Evolutionary conservation across 2,329 filamentous ascomycete genomes (phyloP), one percentile per base, ranked within the genome.

Genomic region (Daldinia sp.): DNA sequence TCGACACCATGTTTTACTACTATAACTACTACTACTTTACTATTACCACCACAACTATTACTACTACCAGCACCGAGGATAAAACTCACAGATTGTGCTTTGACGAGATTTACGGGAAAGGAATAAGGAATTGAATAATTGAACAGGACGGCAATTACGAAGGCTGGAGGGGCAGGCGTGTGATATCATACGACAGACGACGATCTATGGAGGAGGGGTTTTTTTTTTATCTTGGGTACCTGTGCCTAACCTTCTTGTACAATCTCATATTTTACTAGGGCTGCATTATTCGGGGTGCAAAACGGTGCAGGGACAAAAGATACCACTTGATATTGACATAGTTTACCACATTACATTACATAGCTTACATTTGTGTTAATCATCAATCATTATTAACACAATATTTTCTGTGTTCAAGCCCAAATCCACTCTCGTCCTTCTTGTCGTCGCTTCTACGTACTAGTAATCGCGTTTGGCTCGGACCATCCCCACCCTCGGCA

Each of bases 321-420:
- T 70, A 70, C 68, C 68, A 68, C 65, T 70, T 70, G 64, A 59
- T 48, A 62, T 65, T 70, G 37, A 63, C 23, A 58, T 58, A 56
- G 59, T 28, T 41, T 51, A 33, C 35, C 30, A 39, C 42, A 18
- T 15, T 33, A 50, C 20, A 23, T 7, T 37, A 62, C 37, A n/a
- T 51, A 33, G 28, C 26, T 51, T 33, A n/a, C 4, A 28, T 50
- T 50, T 50, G 30, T 23, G 30, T 50, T 50, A 50, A 30, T 50
- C 7, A 51, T 50, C 26, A n/a, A 50, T n/a, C 23, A 42, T 20
- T n/a, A 51, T 10, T 18, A 51, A 6, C 15, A 18, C 15, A 33
- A 15, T 13, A 33, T 33, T 1, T 30, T 33, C 15, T 26, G 20
- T 2, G 20, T 23, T 23, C 2, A 23, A 23, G 20, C 20, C 20